Conservation (phyloP, 148 eudicot species). For the Chenopodium quinoa region DNA sequence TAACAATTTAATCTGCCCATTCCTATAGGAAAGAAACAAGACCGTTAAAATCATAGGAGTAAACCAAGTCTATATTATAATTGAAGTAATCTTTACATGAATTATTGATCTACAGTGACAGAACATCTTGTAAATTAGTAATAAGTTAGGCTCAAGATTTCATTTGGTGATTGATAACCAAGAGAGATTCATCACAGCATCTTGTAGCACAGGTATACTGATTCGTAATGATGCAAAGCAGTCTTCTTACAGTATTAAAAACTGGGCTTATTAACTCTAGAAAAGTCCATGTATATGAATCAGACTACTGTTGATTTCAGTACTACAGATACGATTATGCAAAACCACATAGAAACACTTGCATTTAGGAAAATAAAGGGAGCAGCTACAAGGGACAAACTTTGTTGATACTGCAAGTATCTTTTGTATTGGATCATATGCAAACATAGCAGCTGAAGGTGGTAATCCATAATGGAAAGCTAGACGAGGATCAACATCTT, state of each 20-base stretch:
- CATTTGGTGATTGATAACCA: not conserved
- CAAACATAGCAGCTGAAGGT: slow-evolving; percentile 50
- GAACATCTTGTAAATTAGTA: too few species aligned
- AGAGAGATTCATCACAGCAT: slow-evolving; percentile 1
- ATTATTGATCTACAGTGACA: not conserved
- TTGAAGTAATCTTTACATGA: not conserved
- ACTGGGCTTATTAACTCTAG: not conserved
- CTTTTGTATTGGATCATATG: slow-evolving; percentile 74
- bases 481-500: slow-evolving; percentile 57
- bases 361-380: not conserved
- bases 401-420: slow-evolving; percentile 80
- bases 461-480: slow-evolving; percentile 91
- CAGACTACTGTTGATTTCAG: not conserved
- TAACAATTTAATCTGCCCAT: slow-evolving; percentile 74
- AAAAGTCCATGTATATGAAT: not conserved
- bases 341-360: not conserved
- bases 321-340: not conserved
- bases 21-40: slow-evolving; percentile 39
- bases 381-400: slow-evolving; percentile 37
- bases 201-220: not conserved
- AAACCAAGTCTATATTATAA: not conserved
- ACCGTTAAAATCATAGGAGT: not conserved
- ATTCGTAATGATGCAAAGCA: not conserved
- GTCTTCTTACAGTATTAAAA: not conserved
- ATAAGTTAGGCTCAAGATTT: not conserved